Percentiles rank a stretch among this genome's conserved stretches.
These are phyloP conservation scores for Leishmania lainsoni DNA, from an alignment of 208 protist species.

Conservation along the genomic window DNA sequence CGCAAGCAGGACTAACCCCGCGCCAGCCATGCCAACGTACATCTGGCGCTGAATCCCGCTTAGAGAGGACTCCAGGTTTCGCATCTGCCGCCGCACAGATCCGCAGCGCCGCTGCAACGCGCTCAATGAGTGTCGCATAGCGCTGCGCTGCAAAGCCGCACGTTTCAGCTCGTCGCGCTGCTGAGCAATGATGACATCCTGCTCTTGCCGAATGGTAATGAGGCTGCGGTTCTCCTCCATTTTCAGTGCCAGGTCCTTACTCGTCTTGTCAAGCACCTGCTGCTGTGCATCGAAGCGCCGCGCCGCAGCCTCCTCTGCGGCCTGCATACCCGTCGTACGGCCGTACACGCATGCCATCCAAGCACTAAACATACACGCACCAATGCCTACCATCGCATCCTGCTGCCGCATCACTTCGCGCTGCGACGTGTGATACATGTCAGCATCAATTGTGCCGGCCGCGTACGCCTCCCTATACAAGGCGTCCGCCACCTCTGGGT, in stretches of 20 bases:
- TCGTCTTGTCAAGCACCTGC: slow-evolving; percentile 15
- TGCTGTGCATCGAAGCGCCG: slow-evolving; percentile 21
- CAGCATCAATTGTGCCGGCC: slow-evolving; percentile 35
- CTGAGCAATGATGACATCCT: slow-evolving; percentile 17
- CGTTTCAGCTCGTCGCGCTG: slow-evolving; percentile 22
- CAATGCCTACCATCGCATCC: slow-evolving; percentile 17
- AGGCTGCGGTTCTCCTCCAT: slow-evolving; percentile 21
- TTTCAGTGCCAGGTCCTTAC: slow-evolving; percentile 10
- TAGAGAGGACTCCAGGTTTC: slow-evolving; percentile 12
- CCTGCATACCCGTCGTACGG: slow-evolving; percentile 5
- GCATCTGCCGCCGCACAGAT: slow-evolving; percentile 23
- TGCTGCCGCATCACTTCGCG: slow-evolving; percentile 36
- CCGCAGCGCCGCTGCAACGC: slow-evolving; percentile 14
- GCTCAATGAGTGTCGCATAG: slow-evolving; percentile 16
- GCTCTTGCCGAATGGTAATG: slow-evolving; percentile 13
- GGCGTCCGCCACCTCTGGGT: slow-evolving; percentile 24
- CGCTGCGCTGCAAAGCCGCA: slow-evolving; percentile 19
- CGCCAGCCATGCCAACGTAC: slow-evolving; percentile 16
- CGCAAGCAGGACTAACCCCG: slow-evolving; percentile 16
- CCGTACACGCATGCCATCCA: slow-evolving; percentile 47
- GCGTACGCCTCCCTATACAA: slow-evolving; percentile 51
- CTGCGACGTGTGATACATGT: slow-evolving; percentile 32
- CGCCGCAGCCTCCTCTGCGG: slow-evolving; percentile 13
- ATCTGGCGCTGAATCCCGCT: slow-evolving; percentile 20
- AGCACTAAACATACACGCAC: slow-evolving; percentile 29